A percentile compares a stretch with the other conserved stretches of the same genome.
Conservation (phyloP, 2,329 filamentous ascomycete genomes). For the Pseudophaeomoniella oleicola region DNA sequence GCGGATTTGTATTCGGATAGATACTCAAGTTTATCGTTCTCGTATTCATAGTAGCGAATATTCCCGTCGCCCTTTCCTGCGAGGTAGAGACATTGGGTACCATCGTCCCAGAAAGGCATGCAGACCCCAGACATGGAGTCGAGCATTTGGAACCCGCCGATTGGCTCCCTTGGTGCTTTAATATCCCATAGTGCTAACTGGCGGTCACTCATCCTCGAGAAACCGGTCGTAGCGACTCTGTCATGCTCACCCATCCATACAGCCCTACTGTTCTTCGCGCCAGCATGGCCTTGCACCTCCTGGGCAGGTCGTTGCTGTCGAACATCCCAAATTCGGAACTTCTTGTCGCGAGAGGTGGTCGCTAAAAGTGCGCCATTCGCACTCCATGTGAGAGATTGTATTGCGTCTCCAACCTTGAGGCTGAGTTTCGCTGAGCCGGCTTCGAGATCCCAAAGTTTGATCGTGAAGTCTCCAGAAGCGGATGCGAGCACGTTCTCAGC, state of each 20-base stretch:
- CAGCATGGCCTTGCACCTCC: conserved; percentile 71
- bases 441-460: conserved; percentile 92
- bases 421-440: conserved; percentile 60
- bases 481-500: conserved; percentile 93
- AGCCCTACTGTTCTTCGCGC: conserved; percentile 92
- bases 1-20: conserved; percentile 93
- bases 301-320: conserved; percentile 80
- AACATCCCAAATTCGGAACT: conserved; percentile 92
- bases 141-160: conserved; percentile 77
- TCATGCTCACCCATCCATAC: conserved; percentile 98
- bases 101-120: conserved; percentile 99
- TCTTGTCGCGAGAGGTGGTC: conserved; percentile 96
- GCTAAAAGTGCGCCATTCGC: conserved; percentile 73
- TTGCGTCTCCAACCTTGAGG: conserved; percentile 78
- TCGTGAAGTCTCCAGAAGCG: conserved; percentile 81
- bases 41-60: conserved; percentile 96
- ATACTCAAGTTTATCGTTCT: conserved; percentile 97
- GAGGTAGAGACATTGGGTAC: conserved; percentile 86
- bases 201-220: conserved; percentile 96
- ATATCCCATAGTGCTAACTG: conserved; percentile 94
- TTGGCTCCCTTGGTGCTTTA: conserved; percentile 60
- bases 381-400: conserved; percentile 93
- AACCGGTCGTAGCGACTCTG: conserved; percentile 87
- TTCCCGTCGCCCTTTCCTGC: conserved; percentile 98
- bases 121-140: conserved; percentile 96